phyloP scores from a whole-genome alignment of 1,139 yeast species.

The Saccharomycopsis phalli region DNA sequence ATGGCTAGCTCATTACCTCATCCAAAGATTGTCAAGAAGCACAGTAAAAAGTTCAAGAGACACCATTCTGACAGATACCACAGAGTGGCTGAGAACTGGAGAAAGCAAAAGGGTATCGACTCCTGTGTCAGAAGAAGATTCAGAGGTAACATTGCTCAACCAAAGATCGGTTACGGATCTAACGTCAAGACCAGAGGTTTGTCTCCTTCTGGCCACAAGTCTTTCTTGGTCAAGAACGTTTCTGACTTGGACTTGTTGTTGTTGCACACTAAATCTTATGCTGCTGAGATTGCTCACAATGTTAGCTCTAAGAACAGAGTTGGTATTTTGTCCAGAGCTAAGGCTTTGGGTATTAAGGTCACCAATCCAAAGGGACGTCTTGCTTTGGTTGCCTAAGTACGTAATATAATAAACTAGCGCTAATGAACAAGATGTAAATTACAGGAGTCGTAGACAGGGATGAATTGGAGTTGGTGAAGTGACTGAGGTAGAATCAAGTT shows the following conservation, averaged over 20 bases:
- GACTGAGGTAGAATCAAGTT: too few species aligned
- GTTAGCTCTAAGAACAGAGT: conserved; percentile 98
- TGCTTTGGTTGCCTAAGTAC: conserved; percentile 93
- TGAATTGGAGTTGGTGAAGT: too few species aligned
- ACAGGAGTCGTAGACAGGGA: too few species aligned
- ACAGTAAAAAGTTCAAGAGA: conserved; percentile 98
- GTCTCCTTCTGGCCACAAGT: conserved; percentile 97
- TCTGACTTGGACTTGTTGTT: conserved; percentile 92
- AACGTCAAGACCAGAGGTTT: conserved; percentile 97
- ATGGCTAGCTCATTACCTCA: conserved; percentile 98
- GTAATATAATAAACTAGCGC: conserved; percentile 17
- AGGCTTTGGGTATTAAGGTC: conserved; percentile 96
- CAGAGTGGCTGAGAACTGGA: conserved; percentile 98
- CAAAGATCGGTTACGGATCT: conserved; percentile 99
- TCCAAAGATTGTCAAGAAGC: conserved; percentile 99
- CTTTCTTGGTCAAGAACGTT: conserved; percentile 85
- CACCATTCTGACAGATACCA: conserved; percentile 99
- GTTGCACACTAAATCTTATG: conserved; percentile 96
- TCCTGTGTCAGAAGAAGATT: conserved; percentile 99
- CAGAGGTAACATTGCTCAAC: conserved; percentile 99
- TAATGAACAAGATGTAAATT: too few species aligned
- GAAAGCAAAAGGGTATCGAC: conserved; percentile 99
- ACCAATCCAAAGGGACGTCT: conserved; percentile 99
- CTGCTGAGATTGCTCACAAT: conserved; percentile 99
- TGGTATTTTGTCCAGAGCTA: conserved; percentile 92